Conservation (phyloP, 140 eudicot species). For the Anethum foeniculum region DNA sequence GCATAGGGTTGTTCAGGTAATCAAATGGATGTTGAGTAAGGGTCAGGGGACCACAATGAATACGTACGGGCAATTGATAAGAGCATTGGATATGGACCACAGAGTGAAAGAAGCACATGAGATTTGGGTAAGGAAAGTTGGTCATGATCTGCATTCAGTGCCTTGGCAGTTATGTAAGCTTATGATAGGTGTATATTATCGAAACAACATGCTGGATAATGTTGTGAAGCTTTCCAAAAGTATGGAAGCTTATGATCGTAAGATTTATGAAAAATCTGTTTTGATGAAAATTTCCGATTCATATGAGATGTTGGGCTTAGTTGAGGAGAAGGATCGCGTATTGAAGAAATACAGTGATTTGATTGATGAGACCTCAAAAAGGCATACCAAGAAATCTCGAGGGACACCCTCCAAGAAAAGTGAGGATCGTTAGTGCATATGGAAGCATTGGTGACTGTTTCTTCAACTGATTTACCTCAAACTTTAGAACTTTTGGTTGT, state of each 20-base stretch:
- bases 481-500: background rate
- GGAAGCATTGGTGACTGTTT: background rate
- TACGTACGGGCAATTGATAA: slow-evolving; percentile 76
- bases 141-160: slow-evolving; percentile 47
- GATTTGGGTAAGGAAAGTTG: slow-evolving; percentile 74
- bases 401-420: slow-evolving; percentile 13
- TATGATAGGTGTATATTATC: slow-evolving; percentile 63
- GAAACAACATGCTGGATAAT: slow-evolving; percentile 66
- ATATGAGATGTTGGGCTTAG: slow-evolving; percentile 51
- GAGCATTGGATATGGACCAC: slow-evolving; percentile 75
- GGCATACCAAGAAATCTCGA: slow-evolving; percentile 17
- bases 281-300: slow-evolving; percentile 33
- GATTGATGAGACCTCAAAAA: slow-evolving; percentile 16
- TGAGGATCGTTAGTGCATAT: background rate
- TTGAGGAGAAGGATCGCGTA: slow-evolving; percentile 53
- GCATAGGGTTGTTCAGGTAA: slow-evolving; percentile 80
- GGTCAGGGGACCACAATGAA: slow-evolving; percentile 76
- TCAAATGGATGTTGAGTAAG: slow-evolving; percentile 92
- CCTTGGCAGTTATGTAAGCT: slow-evolving; percentile 77
- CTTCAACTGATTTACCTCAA: background rate
- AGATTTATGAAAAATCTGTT: slow-evolving; percentile 41
- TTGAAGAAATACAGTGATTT: slow-evolving; percentile 40
- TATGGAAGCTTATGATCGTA: slow-evolving; percentile 63
- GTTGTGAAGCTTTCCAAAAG: slow-evolving; percentile 63
- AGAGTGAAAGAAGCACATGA: slow-evolving; percentile 74